Evolutionary conservation across 78 protist genomes (phyloP), one percentile per base, ranked within the genome.

Genomic region (Bodo saltans): DNA sequence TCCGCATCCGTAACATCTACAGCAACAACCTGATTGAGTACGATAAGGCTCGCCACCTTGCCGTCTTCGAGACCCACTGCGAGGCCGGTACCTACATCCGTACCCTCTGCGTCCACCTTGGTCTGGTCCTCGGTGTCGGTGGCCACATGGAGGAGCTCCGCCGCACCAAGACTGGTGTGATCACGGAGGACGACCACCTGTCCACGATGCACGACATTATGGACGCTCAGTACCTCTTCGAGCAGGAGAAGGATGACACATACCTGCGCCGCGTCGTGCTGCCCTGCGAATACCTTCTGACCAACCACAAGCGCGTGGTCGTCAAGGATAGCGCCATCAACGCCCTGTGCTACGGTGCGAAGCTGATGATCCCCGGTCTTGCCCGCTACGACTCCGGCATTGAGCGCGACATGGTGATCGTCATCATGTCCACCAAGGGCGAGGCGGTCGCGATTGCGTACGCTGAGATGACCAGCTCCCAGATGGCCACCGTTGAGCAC

Each of bases 1-100:
- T 98, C 70, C 95, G 99, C 23, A 85, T 99, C 69, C 90, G 99
- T 38, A 97, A 98, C 40, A 94, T 99, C 86, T 97, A 97, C 86
- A 86, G 94, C 78, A 72, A 79, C 80, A 88, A 93, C 85, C 86
- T 98, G 70, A 4, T 96, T 21, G 99, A 99, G 84, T 98, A 42
- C 72, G 99, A 99, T 82, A 30, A 17, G 27, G 98, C 96, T 67
- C 84, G 95, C 39, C 78, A 96, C 79, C 90, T 97, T n/a, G 97
- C 93, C 34, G 86, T 98, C 71, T 94, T 98, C 93, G 88, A 95
- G 93, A 97, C 96, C 35, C 70, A 70, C 47, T 98, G 99, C 88
- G 97, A 98, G 88, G 99, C 99, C 3, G 99, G 99, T 52, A 99
- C 99, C 3, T 99, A 99, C 94, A 96, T 99, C 78, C 94, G 99